Percentiles rank a stretch among this genome's conserved stretches.
phyloP scores from a whole-genome alignment of 1,284 basidiomycete species.

The Laetiporus sulphureus region DNA sequence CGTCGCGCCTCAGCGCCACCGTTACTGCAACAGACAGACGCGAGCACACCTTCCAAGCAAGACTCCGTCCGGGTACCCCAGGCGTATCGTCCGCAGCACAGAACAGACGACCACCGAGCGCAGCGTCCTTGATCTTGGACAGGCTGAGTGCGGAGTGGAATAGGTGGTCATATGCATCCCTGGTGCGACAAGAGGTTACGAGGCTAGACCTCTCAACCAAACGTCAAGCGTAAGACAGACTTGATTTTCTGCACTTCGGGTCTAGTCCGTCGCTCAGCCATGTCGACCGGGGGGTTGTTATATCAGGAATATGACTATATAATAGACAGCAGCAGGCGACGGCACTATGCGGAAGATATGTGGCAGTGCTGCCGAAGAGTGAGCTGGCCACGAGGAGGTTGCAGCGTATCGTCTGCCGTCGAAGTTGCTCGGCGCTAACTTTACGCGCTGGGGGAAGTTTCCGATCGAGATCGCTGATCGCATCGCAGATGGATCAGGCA shows the following conservation, averaged over 20 bases:
- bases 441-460: too few species aligned
- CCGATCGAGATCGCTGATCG: too few species aligned
- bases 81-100: constrained; percentile 29
- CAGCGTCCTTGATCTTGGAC: constrained; percentile 58
- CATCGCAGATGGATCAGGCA: too few species aligned
- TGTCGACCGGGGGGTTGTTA: constrained; percentile 3
- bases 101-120: constrained; percentile 55
- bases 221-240: constrained; percentile 22
- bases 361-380: too few species aligned
- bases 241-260: constrained; percentile 22
- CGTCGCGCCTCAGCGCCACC: too few species aligned
- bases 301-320: too few species aligned
- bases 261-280: constrained; percentile 17
- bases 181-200: constrained; percentile 28
- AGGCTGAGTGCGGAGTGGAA: constrained; percentile 50
- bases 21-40: constrained; percentile 8
- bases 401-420: too few species aligned
- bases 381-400: too few species aligned
- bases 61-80: constrained; percentile 58
- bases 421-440: too few species aligned
- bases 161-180: constrained; percentile 53
- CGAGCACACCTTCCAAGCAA: constrained; percentile 71
- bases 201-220: constrained; percentile 16
- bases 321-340: too few species aligned
- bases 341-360: too few species aligned